Evolutionary conservation across 345 rosid genomes (phyloP), one percentile per base, ranked within the genome.

Genomic region (Populus alba): DNA sequence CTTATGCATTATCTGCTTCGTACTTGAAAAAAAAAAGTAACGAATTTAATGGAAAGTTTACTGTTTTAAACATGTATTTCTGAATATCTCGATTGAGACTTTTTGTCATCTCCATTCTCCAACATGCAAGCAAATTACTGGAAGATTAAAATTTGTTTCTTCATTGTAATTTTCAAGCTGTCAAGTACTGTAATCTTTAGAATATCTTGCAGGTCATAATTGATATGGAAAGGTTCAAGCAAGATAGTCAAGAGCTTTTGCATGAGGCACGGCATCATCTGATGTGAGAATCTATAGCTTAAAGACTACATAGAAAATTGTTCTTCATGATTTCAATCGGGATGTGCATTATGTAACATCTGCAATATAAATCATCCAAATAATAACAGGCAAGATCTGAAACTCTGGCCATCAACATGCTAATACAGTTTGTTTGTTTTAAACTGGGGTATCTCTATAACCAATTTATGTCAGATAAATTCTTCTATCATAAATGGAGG

Each of bases 161-260:
- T 41, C 37, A 16, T 7, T 61, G 38, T 68, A 25, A n/a, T 17
- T 77, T 75, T 47, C 69, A 68, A 76, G 45, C 77, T 47, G 29
- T 47, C 18, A 57, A 43, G 15, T 43, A 43, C 65, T 45, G 41
- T 49, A 67, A 20, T 68, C 70, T 66, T 49, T 71, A 16, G 43
- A 62, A 43, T 70, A 45, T 57, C 47, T 68, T 72, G 61, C 87
- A 91, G 92, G 93, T 92, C 73, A 91, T 95, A 77, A 82, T 87
- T 79, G 90, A 88, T 69, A 95, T 95, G 98, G 97, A 95, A 86
- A 89, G 76, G 68, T 89, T 87, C 82, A 93, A 92, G 88, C 96
- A 91, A 86, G 90, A 87, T 9, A 83, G 75, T 72, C 88, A 81
- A 75, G 86, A 88, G 83, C 87, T 83, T 72, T 77, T 90, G 6